These are phyloP conservation scores for Ilex asprella DNA, from an alignment of 257 asterid species.

Conservation along the genomic window DNA sequence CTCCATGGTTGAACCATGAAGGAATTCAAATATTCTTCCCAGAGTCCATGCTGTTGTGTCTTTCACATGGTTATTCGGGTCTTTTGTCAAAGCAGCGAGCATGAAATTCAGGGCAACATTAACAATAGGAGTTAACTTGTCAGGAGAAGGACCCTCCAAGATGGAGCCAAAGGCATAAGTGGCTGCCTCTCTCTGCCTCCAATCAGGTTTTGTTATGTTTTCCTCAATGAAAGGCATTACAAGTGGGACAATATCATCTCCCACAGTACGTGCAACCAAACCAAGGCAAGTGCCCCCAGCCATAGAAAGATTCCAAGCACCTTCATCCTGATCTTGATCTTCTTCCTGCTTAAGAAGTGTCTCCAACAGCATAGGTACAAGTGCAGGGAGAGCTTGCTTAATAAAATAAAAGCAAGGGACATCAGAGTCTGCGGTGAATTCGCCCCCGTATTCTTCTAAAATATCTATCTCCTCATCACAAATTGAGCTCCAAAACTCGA, in stretches of 20 bases:
- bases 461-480: slow-evolving; percentile 83
- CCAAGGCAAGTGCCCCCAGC: slow-evolving; percentile 93
- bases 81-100: slow-evolving; percentile 61
- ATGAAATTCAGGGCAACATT: slow-evolving; percentile 60
- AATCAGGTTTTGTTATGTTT: slow-evolving; percentile 50
- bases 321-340: slow-evolving; percentile 84
- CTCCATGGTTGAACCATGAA: slow-evolving; percentile 61
- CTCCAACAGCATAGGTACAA: slow-evolving; percentile 66
- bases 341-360: slow-evolving; percentile 84
- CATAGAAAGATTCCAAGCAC: slow-evolving; percentile 86
- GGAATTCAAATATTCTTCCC: slow-evolving; percentile 75
- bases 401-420: slow-evolving; percentile 66
- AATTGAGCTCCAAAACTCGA: slow-evolving; percentile 76
- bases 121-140: slow-evolving; percentile 57
- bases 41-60: slow-evolving; percentile 86
- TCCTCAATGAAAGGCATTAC: slow-evolving; percentile 77
- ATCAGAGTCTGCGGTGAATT: slow-evolving; percentile 66
- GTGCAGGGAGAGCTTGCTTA: slow-evolving; percentile 77
- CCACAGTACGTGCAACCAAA: slow-evolving; percentile 73
- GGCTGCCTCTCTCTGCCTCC: slow-evolving; percentile 81
- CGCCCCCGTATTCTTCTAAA: slow-evolving; percentile 66
- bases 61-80: slow-evolving; percentile 71
- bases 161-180: slow-evolving; percentile 83
- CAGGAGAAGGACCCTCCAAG: slow-evolving; percentile 78
- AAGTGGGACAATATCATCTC: slow-evolving; percentile 72